Conservation (phyloP, 768 basidiomycete species). For the Tulasnella sp. region DNA sequence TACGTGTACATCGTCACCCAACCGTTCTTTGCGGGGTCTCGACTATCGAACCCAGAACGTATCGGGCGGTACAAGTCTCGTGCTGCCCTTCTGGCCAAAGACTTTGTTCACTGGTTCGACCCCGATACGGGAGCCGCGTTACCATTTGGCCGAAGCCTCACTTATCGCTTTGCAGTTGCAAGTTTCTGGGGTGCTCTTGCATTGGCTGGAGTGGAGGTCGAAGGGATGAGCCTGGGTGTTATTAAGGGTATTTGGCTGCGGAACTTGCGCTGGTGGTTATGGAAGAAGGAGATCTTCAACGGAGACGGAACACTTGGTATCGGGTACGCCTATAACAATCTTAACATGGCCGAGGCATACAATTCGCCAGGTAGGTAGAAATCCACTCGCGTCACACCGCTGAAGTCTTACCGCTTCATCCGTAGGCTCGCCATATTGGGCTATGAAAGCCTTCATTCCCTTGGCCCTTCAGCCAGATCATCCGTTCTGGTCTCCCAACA, state of each 20-base stretch:
- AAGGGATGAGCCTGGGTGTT: conserved; percentile 38
- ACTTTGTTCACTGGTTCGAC: conserved; percentile 71
- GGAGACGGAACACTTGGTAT: conserved; percentile 64
- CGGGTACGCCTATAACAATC: conserved; percentile 28
- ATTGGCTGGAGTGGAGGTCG: conserved; percentile 47
- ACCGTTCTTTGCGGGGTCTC: conserved; percentile 33
- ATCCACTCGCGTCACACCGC: neutral
- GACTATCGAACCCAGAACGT: conserved; percentile 56
- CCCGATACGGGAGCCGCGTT: conserved; percentile 58
- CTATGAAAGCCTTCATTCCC: conserved; percentile 65
- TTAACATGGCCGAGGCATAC: conserved; percentile 48
- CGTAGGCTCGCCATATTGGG: conserved; percentile 66
- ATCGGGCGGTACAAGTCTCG: conserved; percentile 57
- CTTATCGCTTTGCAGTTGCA: conserved; percentile 64
- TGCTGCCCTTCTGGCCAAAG: conserved; percentile 53
- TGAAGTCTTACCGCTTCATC: neutral
- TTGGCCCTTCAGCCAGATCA: conserved; percentile 56
- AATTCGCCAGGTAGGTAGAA: conserved; percentile 46
- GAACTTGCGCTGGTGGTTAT: conserved; percentile 65
- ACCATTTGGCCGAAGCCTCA: conserved; percentile 67
- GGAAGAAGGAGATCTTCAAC: conserved; percentile 36
- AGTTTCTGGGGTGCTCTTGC: conserved; percentile 70
- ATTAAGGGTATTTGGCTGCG: conserved; percentile 65
- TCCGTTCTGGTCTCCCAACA: conserved; percentile 53
- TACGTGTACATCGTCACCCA: conserved; percentile 32